Evolutionary conservation across 1,284 basidiomycete species (phyloP), one percentile per base, ranked within the genome.

Genomic region (Leccinum laetum): DNA sequence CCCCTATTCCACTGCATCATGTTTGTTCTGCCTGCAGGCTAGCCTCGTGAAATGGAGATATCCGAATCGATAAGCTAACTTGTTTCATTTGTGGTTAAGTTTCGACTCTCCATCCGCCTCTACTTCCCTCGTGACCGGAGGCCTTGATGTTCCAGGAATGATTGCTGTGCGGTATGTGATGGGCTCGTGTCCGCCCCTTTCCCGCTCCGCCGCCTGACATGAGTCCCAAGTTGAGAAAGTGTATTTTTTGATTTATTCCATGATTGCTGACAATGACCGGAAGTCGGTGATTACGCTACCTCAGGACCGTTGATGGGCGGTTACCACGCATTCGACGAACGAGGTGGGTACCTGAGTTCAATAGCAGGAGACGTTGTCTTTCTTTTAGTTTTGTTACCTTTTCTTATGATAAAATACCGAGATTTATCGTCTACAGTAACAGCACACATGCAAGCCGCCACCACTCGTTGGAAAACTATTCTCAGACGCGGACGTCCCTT

Each of bases 231-330:
- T 26, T 55, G 52, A 9, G 52, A 55, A 16, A 55, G 24, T 24
- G 8, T 24, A 55, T 14, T 26, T 53, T 24, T n/a, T 35, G 5
- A 8, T 52, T 24, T 2, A 55, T 55, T 55, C 24, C 52, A 55
- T 55, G 21, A 26, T 55, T 55, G 14, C 52, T 26, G 14, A 26
- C 14, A 53, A 3, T n/a, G 18, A 13, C 39, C 16, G 52, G 14
- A 18, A 32, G 58, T 67, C 70, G 70, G 69, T 72, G 72, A 71
- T 73, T 64, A 53, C 70, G 66, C 71, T 44, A 5, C 60, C 57
- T 64, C 64, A 63, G 55, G 55, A 6, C 61, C 64, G 64, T 63
- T 65, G 63, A 64, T 66, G 49, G 52, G 61, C 16, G 57, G 57
- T 61, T 24, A 52, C 21, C 62, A 65, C 57, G 49, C 39, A 26